phyloP scores from a whole-genome alignment of 371 early-diverging fungal species.

The Paraphysoderma sedebokerense region DNA sequence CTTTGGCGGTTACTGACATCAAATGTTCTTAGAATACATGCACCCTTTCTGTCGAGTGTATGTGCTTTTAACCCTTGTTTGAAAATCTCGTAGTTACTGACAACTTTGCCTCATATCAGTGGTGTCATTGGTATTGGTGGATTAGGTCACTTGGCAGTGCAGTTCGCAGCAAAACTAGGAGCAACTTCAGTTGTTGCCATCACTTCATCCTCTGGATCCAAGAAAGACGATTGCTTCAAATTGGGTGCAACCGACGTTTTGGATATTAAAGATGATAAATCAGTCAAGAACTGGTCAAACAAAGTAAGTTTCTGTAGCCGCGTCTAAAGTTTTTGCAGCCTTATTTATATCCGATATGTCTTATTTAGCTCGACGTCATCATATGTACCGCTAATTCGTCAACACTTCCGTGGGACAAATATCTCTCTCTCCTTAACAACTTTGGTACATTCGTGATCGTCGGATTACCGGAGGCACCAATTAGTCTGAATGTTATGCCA shows the following conservation, averaged over 20 bases:
- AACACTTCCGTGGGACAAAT: constrained; percentile 26
- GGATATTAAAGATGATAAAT: constrained; percentile 18
- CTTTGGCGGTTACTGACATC: neutral
- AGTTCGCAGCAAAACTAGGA: constrained; percentile 47
- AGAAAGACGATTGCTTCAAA: constrained; percentile 32
- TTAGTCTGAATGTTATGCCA: constrained; percentile 18
- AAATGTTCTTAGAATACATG: too few species aligned
- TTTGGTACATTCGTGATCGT: constrained; percentile 40
- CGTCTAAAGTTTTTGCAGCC: too few species aligned
- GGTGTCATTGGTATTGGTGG: constrained; percentile 56
- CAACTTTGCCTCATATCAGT: too few species aligned
- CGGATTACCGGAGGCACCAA: constrained; percentile 39
- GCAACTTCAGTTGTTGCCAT: constrained; percentile 45
- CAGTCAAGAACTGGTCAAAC: constrained; percentile 13
- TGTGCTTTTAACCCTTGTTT: too few species aligned
- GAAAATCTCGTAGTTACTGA: too few species aligned
- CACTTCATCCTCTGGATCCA: constrained; percentile 45
- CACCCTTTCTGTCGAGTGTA: too few species aligned
- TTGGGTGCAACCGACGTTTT: constrained; percentile 46
- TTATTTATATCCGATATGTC: too few species aligned
- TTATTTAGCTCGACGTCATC: constrained; percentile 29
- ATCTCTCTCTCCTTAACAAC: constrained; percentile 26
- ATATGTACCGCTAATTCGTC: constrained; percentile 34
- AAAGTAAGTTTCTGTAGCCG: too few species aligned
- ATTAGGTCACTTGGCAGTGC: constrained; percentile 47